Evolutionary conservation across 1,139 yeast species (phyloP).

Genomic region (Pichia sp.): DNA sequence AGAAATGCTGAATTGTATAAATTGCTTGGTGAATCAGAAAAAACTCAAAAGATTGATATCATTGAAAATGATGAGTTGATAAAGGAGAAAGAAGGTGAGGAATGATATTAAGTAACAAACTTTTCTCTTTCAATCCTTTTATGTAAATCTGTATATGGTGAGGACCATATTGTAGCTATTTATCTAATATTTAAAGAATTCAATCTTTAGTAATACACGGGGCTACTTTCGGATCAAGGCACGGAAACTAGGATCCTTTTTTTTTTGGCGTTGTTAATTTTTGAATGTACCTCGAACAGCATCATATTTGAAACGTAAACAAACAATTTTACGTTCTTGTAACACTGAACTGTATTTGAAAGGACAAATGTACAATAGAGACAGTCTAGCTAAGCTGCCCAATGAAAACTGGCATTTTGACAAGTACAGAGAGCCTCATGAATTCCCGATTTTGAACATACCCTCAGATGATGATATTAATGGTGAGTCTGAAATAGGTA

Average conservation of each 20-base stretch:
- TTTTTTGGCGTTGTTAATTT: too few species aligned
- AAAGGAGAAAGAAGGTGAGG: not conserved
- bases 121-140: too few species aligned
- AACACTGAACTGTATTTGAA: too few species aligned
- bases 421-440: constrained; percentile 10
- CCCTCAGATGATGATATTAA: constrained; percentile 4
- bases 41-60: not conserved
- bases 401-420: constrained; percentile 12
- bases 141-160: not conserved
- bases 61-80: not conserved
- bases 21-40: constrained; percentile 4
- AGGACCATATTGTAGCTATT: not conserved
- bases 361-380: not conserved
- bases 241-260: too few species aligned
- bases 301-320: too few species aligned
- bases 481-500: not conserved
- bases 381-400: not conserved
- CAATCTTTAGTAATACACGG: not conserved
- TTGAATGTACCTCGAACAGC: too few species aligned
- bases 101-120: not conserved
- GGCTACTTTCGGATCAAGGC: too few species aligned
- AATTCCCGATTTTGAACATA: constrained; percentile 9
- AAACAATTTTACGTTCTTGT: too few species aligned
- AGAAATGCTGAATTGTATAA: constrained; percentile 3
- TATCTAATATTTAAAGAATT: not conserved